These are phyloP conservation scores for Lachancea lanzarotensis DNA, from an alignment of 805 yeast species.

Conservation along the genomic window DNA sequence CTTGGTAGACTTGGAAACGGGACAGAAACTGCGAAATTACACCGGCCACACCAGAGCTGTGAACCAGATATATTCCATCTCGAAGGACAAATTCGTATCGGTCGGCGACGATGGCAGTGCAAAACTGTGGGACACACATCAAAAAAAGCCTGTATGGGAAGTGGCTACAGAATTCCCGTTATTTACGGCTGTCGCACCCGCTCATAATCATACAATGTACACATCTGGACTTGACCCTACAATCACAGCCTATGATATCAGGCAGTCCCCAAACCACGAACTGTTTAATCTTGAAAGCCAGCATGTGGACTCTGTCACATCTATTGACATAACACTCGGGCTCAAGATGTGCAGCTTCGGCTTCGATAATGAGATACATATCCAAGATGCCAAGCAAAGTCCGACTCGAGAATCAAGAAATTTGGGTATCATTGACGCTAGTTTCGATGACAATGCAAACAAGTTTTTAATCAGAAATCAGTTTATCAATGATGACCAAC, in stretches of 20 bases:
- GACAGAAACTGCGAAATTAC: conserved; percentile 47
- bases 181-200: conserved; percentile 41
- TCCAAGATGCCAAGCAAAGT: conserved; percentile 3
- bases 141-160: conserved; percentile 37
- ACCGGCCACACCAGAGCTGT: conserved; percentile 41
- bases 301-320: conserved; percentile 5
- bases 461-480: conserved; percentile 4
- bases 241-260: conserved; percentile 50
- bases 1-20: conserved; percentile 56
- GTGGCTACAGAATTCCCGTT: conserved; percentile 52
- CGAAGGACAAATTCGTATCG: conserved; percentile 37
- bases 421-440: not conserved
- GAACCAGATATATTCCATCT: conserved; percentile 44
- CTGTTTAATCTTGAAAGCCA: conserved; percentile 1
- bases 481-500: conserved; percentile 3
- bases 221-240: conserved; percentile 65
- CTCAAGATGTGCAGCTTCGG: conserved; percentile 7
- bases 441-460: not conserved
- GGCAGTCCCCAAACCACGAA: conserved; percentile 1
- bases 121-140: conserved; percentile 59
- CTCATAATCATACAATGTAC: conserved; percentile 36
- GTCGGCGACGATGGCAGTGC: conserved; percentile 63
- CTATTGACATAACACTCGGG: conserved; percentile 2
- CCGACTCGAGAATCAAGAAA: conserved; percentile 2
- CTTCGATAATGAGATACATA: conserved; percentile 4